These are phyloP conservation scores for Skeletonema potamos DNA, from an alignment of 108 stramenopile species.

Conservation along the genomic window DNA sequence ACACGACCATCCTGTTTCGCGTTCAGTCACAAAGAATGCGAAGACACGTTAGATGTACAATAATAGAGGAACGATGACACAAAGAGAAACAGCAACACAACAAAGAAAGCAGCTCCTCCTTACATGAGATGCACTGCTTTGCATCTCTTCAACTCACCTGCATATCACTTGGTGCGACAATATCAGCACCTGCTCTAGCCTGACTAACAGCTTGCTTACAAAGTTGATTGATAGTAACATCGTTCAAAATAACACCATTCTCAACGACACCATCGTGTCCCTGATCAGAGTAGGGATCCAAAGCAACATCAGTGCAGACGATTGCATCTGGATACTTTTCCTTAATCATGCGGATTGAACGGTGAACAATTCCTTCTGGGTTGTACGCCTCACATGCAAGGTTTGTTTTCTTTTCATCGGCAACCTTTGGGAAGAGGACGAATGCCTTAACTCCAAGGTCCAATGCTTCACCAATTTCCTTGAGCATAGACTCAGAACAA, in stretches of 20 bases:
- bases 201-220: slow-evolving; percentile 97
- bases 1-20: slow-evolving; percentile 90
- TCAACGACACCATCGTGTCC: slow-evolving; percentile 98
- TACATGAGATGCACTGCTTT: not conserved
- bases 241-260: slow-evolving; percentile 96
- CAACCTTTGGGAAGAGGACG: slow-evolving; percentile 95
- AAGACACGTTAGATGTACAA: slow-evolving; percentile 12
- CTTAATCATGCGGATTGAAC: slow-evolving; percentile 96
- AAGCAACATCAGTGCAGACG: slow-evolving; percentile 95
- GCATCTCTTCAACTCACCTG: slow-evolving; percentile 52
- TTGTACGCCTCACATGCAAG: slow-evolving; percentile 96
- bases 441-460: slow-evolving; percentile 90
- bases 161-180: slow-evolving; percentile 97
- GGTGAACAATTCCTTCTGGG: slow-evolving; percentile 93
- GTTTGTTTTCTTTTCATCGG: slow-evolving; percentile 95
- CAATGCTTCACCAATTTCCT: slow-evolving; percentile 89
- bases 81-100: slow-evolving; percentile 5
- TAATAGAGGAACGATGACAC: not conserved
- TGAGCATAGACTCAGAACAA: slow-evolving; percentile 84
- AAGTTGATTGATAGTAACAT: slow-evolving; percentile 95
- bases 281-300: slow-evolving; percentile 98
- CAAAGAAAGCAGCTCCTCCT: slow-evolving; percentile 10
- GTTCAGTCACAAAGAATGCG: slow-evolving; percentile 32
- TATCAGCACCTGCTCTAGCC: slow-evolving; percentile 94
- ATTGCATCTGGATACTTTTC: slow-evolving; percentile 84